Evolutionary conservation across 2,329 filamentous ascomycete species (phyloP), one percentile per base, ranked within the genome.

Genomic region (Lachnellula cervina): DNA sequence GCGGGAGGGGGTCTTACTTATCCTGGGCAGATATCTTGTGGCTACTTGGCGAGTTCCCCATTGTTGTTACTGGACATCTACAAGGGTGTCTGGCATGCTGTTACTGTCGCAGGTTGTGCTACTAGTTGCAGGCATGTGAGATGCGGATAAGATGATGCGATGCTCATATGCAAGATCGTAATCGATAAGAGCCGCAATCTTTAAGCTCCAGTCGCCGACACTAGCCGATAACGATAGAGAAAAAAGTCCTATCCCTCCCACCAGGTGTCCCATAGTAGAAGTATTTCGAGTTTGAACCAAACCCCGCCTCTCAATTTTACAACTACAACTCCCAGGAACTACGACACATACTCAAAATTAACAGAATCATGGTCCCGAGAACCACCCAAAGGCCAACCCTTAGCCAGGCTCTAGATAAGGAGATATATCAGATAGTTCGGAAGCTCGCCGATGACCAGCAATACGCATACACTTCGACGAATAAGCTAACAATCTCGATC

Each of bases 1-100:
- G 52, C 35, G 42, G 54, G 49, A 43, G 51, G 32, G 52, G 50
- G 16, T 71, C 82, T 66, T 70, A 96, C 92, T 90, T 91, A 76
- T 97, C 93, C 76, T 97, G 92, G 66, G 83, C 80, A 35, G 86
- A 86, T 59, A 88, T 82, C 71, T 84, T 88, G 68, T 82, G 79
- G 54, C 80, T 74, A 71, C 83, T 87, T 65, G 74, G 73, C 50
- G 79, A 73, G 70, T 87, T 88, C 47, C 86, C 86, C 86, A 88
- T 88, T 40, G 28, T 63, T 35, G 28, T 51, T 37, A 32, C 37
- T 37, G 42, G 51, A 4, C 44, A 28, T 25, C 43, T 49, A 52
- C 42, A 23, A 43, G 21, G 37, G 19, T 42, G 48, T 37, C 44
- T 23, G 28, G 28, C 52, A 46, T 16, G 51, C 46, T 43, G 46